A percentile compares a stretch with the other conserved stretches of the same genome.
These are phyloP conservation scores for Pseudogymnoascus sp. DNA, from an alignment of 2,329 filamentous ascomycete genomes.

Conservation along the genomic window DNA sequence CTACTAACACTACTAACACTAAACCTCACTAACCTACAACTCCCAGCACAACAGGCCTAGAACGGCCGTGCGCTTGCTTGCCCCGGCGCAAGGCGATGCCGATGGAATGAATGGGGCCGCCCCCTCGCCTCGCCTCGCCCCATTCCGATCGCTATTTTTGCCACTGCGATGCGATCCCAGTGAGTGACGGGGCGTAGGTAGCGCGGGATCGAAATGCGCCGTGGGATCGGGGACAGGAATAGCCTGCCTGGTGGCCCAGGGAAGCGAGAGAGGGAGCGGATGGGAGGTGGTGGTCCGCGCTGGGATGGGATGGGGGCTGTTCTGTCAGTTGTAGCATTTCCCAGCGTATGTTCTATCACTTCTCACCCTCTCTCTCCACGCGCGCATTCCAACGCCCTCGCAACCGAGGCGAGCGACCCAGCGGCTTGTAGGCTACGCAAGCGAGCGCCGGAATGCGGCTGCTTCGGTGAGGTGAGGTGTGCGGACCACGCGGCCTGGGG, in stretches of 20 bases:
- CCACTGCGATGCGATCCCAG: neutral
- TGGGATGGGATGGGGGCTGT: too few relatives aligned
- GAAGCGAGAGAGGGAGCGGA: too few relatives aligned
- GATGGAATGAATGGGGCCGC: neutral
- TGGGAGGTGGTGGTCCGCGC: too few relatives aligned
- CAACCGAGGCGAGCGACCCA: neutral
- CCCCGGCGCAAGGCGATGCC: neutral
- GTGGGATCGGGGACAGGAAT: too few relatives aligned
- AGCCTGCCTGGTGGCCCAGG: too few relatives aligned
- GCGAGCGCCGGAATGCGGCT: neutral
- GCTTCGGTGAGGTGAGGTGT: neutral
- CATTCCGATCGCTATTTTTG: neutral
- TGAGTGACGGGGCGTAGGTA: neutral
- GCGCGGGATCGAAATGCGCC: neutral
- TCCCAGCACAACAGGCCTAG: too few relatives aligned
- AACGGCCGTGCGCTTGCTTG: neutral
- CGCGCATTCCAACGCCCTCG: neutral
- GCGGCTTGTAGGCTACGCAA: neutral
- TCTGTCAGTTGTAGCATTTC: neutral
- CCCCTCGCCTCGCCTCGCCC: too few relatives aligned
- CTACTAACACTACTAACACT: too few relatives aligned
- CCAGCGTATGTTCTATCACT: neutral
- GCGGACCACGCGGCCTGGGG: neutral
- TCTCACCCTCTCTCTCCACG: neutral
- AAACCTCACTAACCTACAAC: too few relatives aligned